Percentiles rank a stretch among this genome's conserved stretches.
phyloP scores from a whole-genome alignment of 441 rosid genomes.

The Arabidopsis lyrata region DNA sequence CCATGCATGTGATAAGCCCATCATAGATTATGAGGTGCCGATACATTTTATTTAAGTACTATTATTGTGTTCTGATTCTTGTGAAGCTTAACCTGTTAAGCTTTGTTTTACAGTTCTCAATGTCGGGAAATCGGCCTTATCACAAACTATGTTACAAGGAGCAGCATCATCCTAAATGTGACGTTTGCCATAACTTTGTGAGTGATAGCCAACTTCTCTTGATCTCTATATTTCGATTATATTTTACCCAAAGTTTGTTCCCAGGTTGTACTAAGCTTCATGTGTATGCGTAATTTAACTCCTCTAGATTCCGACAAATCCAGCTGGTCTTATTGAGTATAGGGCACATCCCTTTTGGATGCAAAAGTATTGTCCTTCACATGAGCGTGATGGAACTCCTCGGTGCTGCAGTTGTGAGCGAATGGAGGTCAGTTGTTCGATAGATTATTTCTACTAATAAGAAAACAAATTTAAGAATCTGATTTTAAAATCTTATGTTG shows the following conservation, averaged over 20 bases:
- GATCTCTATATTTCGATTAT: background rate
- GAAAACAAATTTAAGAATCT: background rate
- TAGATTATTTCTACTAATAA: background rate
- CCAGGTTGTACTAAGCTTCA: conserved; percentile 14
- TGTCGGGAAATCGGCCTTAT: conserved; percentile 79
- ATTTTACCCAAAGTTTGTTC: background rate
- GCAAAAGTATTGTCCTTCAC: conserved; percentile 84
- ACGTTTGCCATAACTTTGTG: conserved; percentile 86
- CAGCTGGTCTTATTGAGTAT: conserved; percentile 81
- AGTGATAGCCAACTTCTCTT: conserved; percentile 45
- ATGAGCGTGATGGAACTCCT: conserved; percentile 86
- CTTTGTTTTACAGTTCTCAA: conserved; percentile 66
- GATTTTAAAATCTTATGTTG: background rate
- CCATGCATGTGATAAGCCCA: conserved; percentile 78
- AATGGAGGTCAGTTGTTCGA: conserved; percentile 79
- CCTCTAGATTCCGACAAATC: conserved; percentile 76
- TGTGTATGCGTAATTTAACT: conserved; percentile 20
- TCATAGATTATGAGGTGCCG: conserved; percentile 82
- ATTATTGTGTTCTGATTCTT: conserved; percentile 9
- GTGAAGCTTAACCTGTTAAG: conserved; percentile 5
- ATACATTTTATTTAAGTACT: conserved; percentile 15
- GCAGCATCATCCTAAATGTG: conserved; percentile 87
- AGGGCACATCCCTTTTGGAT: conserved; percentile 87
- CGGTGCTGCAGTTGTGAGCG: conserved; percentile 98
- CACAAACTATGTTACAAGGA: conserved; percentile 91